Evolutionary conservation across 371 early-diverging fungal species (phyloP).

Genomic region (Parasitella parasitica): DNA sequence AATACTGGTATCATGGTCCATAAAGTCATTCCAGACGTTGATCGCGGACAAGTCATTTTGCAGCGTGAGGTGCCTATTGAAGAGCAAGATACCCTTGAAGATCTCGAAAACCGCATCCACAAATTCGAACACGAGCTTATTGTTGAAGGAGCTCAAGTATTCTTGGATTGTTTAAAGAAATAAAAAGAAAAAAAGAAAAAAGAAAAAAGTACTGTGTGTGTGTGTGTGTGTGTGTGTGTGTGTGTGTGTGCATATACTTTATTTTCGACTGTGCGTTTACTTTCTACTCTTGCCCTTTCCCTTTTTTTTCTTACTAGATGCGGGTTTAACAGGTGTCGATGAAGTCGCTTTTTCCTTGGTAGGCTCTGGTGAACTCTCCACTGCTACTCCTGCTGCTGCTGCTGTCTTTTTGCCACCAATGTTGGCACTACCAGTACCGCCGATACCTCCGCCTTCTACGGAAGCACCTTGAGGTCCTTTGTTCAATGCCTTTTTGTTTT

Average conservation of each 20-base stretch:
- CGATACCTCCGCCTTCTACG: slow-evolving; percentile 66
- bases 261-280: background rate
- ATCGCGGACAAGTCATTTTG: slow-evolving; percentile 88
- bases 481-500: slow-evolving; percentile 52
- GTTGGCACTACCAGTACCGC: slow-evolving; percentile 71
- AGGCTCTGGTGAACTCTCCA: background rate
- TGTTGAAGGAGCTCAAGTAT: slow-evolving; percentile 61
- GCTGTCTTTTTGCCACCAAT: slow-evolving; percentile 50
- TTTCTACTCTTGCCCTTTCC: slow-evolving; percentile 21
- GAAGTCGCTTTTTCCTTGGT: background rate
- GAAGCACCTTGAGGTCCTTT: slow-evolving; percentile 63
- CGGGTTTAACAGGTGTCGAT: background rate
- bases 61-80: slow-evolving; percentile 75
- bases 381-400: background rate
- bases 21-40: slow-evolving; percentile 92
- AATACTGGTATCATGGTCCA: slow-evolving; percentile 97
- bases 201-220: too few species aligned
- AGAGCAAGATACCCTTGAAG: slow-evolving; percentile 73
- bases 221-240: background rate
- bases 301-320: slow-evolving; percentile 18
- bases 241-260: background rate
- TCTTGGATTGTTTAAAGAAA: slow-evolving; percentile 30
- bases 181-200: background rate
- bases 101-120: slow-evolving; percentile 87
- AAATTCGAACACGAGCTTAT: slow-evolving; percentile 83